Conservation (phyloP, 148 eudicot genomes). For the Rhododendron mucronatum region DNA sequence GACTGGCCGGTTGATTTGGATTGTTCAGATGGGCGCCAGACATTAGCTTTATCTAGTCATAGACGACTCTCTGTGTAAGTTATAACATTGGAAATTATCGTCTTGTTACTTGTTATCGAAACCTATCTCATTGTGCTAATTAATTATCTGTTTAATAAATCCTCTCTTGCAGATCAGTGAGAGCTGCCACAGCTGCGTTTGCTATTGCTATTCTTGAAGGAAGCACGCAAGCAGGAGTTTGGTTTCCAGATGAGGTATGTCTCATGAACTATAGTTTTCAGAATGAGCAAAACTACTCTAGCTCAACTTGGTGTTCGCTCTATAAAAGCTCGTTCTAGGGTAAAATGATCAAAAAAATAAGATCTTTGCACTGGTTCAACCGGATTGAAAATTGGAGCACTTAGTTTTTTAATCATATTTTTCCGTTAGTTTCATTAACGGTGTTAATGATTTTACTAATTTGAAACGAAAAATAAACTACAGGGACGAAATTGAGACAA, state of each 20-base stretch:
- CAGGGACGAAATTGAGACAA: too few species aligned
- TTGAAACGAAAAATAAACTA: too few species aligned
- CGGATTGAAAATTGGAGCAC: too few species aligned
- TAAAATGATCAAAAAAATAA: neutral
- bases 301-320: neutral
- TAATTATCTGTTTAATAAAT: neutral
- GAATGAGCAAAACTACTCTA: neutral
- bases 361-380: too few species aligned
- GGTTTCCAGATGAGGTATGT: conserved; percentile 98
- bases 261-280: neutral
- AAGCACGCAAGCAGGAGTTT: conserved; percentile 87
- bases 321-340: neutral
- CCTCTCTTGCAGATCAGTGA: conserved; percentile 63
- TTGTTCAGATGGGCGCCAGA: conserved; percentile 65
- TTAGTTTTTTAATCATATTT: too few species aligned
- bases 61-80: conserved; percentile 72
- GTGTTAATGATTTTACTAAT: too few species aligned
- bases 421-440: too few species aligned
- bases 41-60: conserved; percentile 81
- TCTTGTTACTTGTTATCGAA: neutral
- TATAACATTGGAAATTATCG: neutral
- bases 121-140: neutral
- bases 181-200: conserved; percentile 73
- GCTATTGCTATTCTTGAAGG: conserved; percentile 88
- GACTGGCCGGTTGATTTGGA: conserved; percentile 81